These are phyloP conservation scores for Discostella stelligera DNA, from an alignment of 352 stramenopile genomes.

Conservation along the genomic window DNA sequence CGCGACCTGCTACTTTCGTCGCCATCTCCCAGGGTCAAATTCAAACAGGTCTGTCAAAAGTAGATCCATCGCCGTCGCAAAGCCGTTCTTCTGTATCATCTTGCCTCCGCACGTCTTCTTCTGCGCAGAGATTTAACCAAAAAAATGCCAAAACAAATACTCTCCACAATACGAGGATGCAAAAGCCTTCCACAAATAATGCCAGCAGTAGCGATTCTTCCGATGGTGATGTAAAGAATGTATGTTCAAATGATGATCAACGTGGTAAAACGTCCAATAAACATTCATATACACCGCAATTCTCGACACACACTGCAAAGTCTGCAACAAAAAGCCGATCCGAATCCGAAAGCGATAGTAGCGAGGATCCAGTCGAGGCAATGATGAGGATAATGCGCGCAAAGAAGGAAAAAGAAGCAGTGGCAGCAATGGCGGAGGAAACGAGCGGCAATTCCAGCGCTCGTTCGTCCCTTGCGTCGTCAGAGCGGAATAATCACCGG, in stretches of 20 bases:
- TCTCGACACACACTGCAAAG: not conserved
- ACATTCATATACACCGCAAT: not conserved
- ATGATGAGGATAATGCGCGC: slow-evolving; percentile 5
- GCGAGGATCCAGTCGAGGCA: slow-evolving; percentile 11
- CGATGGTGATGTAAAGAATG: not conserved
- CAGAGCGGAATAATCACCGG: not conserved
- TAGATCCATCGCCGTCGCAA: not conserved
- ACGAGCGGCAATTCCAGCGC: not conserved
- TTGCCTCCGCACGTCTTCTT: not conserved
- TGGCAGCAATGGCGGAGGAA: not conserved
- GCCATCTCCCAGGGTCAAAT: slow-evolving; percentile 10
- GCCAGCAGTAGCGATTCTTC: not conserved
- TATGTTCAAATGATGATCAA: not conserved
- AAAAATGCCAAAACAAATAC: not conserved
- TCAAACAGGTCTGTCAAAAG: not conserved
- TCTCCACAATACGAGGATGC: not conserved
- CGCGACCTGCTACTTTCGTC: not conserved
- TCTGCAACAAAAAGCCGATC: slow-evolving; percentile 7
- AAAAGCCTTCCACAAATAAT: not conserved
- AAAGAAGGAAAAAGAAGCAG: slow-evolving; percentile 5
- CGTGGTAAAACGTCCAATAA: not conserved
- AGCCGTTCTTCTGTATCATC: not conserved
- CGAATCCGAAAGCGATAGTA: slow-evolving; percentile 5
- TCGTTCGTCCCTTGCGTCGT: not conserved
- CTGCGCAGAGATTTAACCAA: not conserved